Evolutionary conservation across 1,139 yeast species (phyloP).

Genomic region (Kodamaea derodonti): DNA sequence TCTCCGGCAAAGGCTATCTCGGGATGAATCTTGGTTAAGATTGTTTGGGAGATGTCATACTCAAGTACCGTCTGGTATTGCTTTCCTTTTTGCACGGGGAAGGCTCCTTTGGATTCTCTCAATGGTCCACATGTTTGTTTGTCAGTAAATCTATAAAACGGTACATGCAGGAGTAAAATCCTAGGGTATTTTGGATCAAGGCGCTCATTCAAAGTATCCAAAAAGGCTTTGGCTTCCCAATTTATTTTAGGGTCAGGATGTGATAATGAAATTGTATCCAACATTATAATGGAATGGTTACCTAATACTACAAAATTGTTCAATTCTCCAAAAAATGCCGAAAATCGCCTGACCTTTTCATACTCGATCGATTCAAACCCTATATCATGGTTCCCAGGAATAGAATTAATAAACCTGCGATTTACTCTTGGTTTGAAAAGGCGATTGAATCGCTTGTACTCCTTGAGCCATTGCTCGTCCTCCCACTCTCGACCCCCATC

Average conservation of each 20-base stretch:
- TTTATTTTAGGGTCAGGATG: conserved; percentile 27
- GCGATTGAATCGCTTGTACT: conserved; percentile 60
- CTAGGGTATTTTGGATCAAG: conserved; percentile 48
- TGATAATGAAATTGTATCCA: conserved; percentile 81
- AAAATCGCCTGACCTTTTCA: conserved; percentile 56
- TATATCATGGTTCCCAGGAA: conserved; percentile 96
- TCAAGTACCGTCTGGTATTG: conserved; percentile 79
- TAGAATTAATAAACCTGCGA: conserved; percentile 48
- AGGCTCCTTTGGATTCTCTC: conserved; percentile 57
- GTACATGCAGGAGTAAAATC: conserved; percentile 75
- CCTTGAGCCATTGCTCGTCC: conserved; percentile 60
- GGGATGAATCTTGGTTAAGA: conserved; percentile 60
- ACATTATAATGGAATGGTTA: conserved; percentile 69
- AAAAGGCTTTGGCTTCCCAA: conserved; percentile 23
- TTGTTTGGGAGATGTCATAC: conserved; percentile 50
- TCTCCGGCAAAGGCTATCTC: conserved; percentile 80
- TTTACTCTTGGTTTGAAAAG: conserved; percentile 55
- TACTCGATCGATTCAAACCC: conserved; percentile 75
- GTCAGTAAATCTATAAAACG: conserved; percentile 57
- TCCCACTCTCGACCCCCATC: conserved; percentile 96
- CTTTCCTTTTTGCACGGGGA: conserved; percentile 67
- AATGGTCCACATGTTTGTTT: conserved; percentile 60
- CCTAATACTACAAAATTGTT: conserved; percentile 56
- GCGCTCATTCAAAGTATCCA: conserved; percentile 17
- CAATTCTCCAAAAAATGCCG: conserved; percentile 68